Evolutionary conservation across 805 yeast species (phyloP).

Genomic region (Kodamaea leandrae): DNA sequence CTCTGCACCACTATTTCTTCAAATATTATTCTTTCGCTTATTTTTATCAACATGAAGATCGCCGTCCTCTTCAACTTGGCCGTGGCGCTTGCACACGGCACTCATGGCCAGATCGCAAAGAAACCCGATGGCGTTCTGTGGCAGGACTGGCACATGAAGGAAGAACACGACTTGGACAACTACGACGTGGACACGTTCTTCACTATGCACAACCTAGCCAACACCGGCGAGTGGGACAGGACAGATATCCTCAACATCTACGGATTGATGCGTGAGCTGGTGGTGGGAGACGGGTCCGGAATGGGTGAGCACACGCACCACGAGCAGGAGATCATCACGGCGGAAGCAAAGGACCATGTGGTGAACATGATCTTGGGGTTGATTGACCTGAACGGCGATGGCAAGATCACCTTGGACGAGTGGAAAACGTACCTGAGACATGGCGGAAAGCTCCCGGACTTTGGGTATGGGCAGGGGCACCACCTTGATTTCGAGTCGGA

Average conservation of each 20-base stretch:
- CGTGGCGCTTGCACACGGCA: constrained; percentile 1
- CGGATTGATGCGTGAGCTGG: constrained; percentile 69
- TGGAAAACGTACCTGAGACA: constrained; percentile 58
- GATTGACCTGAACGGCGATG: constrained; percentile 67
- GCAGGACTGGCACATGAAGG: constrained; percentile 89
- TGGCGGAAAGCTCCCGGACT: constrained; percentile 83
- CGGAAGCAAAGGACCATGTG: constrained; percentile 54
- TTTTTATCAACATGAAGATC: not conserved
- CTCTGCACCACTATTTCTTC: no score
- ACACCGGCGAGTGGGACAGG: constrained; percentile 53
- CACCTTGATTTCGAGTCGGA: constrained; percentile 92
- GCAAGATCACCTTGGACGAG: constrained; percentile 62
- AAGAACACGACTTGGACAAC: constrained; percentile 76
- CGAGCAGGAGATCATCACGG: constrained; percentile 51
- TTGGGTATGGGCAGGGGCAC: constrained; percentile 92
- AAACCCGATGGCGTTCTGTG: constrained; percentile 57
- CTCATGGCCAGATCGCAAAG: constrained; percentile 3
- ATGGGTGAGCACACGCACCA: constrained; percentile 72
- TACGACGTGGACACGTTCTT: constrained; percentile 78
- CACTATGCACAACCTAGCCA: constrained; percentile 69
- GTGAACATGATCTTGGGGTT: constrained; percentile 52
- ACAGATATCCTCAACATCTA: constrained; percentile 75
- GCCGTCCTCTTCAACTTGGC: not conserved
- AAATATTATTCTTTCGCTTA: not conserved
- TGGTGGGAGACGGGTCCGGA: constrained; percentile 88